Percentiles rank a stretch among this genome's conserved stretches.
Conservation (phyloP, 2,329 filamentous ascomycete species). For the Ophiostoma fasciatum region DNA sequence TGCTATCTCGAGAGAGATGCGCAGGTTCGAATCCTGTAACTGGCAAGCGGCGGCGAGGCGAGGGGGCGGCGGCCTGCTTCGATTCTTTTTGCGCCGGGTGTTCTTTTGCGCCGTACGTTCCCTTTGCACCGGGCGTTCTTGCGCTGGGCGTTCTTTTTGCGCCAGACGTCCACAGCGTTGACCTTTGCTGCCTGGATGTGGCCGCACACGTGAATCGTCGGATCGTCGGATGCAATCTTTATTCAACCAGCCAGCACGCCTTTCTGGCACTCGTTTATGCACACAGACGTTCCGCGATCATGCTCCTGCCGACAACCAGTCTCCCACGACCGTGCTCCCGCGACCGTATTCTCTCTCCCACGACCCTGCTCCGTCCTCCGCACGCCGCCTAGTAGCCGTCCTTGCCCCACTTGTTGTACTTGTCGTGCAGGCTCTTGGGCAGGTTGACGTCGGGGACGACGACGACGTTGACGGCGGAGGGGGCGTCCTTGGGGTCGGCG, state of each 20-base stretch:
- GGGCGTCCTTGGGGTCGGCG: slow-evolving; percentile 70
- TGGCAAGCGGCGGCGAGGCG: slow-evolving; percentile 6
- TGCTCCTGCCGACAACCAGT: no score
- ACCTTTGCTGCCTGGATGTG: not conserved
- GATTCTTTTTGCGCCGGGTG: not conserved
- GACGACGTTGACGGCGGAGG: slow-evolving; percentile 88
- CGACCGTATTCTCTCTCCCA: no score
- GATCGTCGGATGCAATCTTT: no score
- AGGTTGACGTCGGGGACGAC: slow-evolving; percentile 87
- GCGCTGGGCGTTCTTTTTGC: no score
- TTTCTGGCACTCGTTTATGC: not conserved
- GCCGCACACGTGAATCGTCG: not conserved
- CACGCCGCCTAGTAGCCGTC: slow-evolving; percentile 55
- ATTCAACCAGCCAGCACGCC: no score
- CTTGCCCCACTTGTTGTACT: slow-evolving; percentile 99
- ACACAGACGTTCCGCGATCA: not conserved
- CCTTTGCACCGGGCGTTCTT: no score
- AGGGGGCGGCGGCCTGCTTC: not conserved
- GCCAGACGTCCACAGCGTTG: no score
- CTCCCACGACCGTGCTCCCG: no score
- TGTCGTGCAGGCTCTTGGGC: slow-evolving; percentile 85
- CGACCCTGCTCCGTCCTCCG: slow-evolving; percentile 8
- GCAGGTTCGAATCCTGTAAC: slow-evolving; percentile 14
- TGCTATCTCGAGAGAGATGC: slow-evolving; percentile 12
- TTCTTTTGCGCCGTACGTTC: not conserved